phyloP scores from a whole-genome alignment of 2,329 filamentous ascomycete genomes.

The Fusarium sp. region DNA sequence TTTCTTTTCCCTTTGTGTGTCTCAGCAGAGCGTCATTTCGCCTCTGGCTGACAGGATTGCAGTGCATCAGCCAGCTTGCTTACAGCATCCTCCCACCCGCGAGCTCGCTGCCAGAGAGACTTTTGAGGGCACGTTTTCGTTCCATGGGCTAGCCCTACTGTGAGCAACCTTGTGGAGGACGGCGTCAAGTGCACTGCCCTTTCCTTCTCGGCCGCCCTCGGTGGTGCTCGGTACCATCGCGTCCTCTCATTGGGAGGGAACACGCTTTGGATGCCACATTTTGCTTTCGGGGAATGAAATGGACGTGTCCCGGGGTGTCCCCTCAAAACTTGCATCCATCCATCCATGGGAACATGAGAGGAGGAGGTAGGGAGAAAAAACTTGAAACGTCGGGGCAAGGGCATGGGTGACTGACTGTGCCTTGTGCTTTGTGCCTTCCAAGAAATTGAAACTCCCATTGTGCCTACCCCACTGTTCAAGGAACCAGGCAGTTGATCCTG shows the following conservation, averaged over 20 bases:
- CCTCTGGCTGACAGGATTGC: conserved; percentile 21
- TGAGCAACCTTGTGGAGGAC: background rate
- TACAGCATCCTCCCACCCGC: background rate
- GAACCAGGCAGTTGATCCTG: conserved; percentile 3
- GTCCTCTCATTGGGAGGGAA: background rate
- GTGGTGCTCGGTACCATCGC: conserved; percentile 4
- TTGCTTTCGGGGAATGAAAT: conserved; percentile 15
- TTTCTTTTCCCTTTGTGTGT: conserved; percentile 12
- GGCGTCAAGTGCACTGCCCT: background rate
- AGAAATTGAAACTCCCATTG: conserved; percentile 6
- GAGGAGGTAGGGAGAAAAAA: conserved; percentile 16
- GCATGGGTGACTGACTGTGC: conserved; percentile 8
- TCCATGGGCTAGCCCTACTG: background rate
- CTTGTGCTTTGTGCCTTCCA: conserved; percentile 4
- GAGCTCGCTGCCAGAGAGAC: background rate
- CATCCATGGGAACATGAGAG: conserved; percentile 6
- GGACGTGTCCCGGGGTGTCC: background rate
- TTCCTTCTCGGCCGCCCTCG: conserved; percentile 3
- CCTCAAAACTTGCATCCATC: conserved; percentile 12
- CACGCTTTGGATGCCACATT: conserved; percentile 26
- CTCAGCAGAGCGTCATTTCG: conserved; percentile 19
- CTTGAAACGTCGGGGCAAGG: conserved; percentile 32
- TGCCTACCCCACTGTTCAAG: background rate
- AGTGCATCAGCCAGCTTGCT: conserved; percentile 19
- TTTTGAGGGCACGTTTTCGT: background rate